These are phyloP conservation scores for Epichloe amarillans DNA, from an alignment of 2,329 filamentous ascomycete genomes.

Conservation along the genomic window DNA sequence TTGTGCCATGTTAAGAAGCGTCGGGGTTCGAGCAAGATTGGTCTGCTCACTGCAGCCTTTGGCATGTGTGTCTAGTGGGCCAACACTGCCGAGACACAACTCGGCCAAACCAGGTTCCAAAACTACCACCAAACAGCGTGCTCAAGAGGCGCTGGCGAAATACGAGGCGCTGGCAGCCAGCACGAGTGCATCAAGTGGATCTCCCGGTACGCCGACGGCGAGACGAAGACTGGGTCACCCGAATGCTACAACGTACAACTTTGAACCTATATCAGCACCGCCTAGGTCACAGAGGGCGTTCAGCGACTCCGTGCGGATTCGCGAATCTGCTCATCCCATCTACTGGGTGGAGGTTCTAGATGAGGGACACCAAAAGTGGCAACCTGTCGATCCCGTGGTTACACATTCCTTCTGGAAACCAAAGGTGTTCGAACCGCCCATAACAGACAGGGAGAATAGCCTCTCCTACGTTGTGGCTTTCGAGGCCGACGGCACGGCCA, in stretches of 20 bases:
- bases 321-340: slow-evolving; percentile 65
- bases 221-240: slow-evolving; percentile 40
- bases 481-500: slow-evolving; percentile 61
- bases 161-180: slow-evolving; percentile 27
- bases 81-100: slow-evolving; percentile 31
- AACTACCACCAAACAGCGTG: slow-evolving; percentile 20
- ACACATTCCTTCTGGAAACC: slow-evolving; percentile 65
- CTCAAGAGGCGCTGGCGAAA: slow-evolving; percentile 8
- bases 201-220: slow-evolving; percentile 22
- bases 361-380: slow-evolving; percentile 77
- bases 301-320: slow-evolving; percentile 31
- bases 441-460: slow-evolving; percentile 60
- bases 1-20: slow-evolving; percentile 71
- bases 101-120: slow-evolving; percentile 17
- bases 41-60: slow-evolving; percentile 85
- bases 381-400: slow-evolving; percentile 73
- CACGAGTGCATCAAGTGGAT: slow-evolving; percentile 12
- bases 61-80: slow-evolving; percentile 46
- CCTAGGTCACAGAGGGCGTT: slow-evolving; percentile 19
- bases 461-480: slow-evolving; percentile 80
- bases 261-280: slow-evolving; percentile 30
- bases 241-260: slow-evolving; percentile 37
- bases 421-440: slow-evolving; percentile 67
- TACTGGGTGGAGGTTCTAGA: slow-evolving; percentile 96
- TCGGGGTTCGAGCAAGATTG: slow-evolving; percentile 67